Evolutionary conservation across 208 protist genomes (phyloP).

Genomic region (Trypanosoma rangeli): DNA sequence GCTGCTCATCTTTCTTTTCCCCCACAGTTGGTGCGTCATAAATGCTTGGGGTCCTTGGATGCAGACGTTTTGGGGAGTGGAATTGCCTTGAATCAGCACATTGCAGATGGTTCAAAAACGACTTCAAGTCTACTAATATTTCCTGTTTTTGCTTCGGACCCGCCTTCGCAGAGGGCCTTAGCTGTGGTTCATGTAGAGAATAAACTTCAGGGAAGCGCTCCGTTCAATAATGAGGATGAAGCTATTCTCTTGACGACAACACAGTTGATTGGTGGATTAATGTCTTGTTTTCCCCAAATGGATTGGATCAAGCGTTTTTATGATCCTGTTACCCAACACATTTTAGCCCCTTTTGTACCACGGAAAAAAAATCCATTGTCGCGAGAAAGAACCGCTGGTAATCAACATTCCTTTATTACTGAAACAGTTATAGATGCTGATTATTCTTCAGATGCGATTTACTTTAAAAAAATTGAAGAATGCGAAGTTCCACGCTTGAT

Average conservation of each 20-base stretch:
- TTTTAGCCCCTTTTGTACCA: slow-evolving; percentile 72
- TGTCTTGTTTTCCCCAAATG: slow-evolving; percentile 71
- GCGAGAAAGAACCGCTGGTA: not conserved
- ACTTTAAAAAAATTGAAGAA: slow-evolving; percentile 35
- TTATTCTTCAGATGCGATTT: slow-evolving; percentile 4
- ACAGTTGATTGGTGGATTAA: slow-evolving; percentile 68
- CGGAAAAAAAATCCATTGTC: slow-evolving; percentile 26
- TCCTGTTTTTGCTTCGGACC: slow-evolving; percentile 51
- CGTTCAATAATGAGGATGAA: slow-evolving; percentile 71
- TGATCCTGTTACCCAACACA: slow-evolving; percentile 85
- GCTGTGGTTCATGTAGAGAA: slow-evolving; percentile 78
- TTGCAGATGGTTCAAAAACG: slow-evolving; percentile 36
- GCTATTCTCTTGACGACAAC: slow-evolving; percentile 54
- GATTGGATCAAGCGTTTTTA: slow-evolving; percentile 80
- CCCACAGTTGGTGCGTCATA: slow-evolving; percentile 67
- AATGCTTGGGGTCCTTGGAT: slow-evolving; percentile 65
- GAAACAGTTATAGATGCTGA: slow-evolving; percentile 8
- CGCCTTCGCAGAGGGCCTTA: slow-evolving; percentile 27
- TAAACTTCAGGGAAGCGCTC: slow-evolving; percentile 41
- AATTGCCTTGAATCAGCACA: slow-evolving; percentile 77
- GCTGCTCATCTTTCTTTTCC: slow-evolving; percentile 67
- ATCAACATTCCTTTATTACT: slow-evolving; percentile 9
- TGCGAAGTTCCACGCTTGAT: slow-evolving; percentile 48
- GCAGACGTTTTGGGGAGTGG: slow-evolving; percentile 82
- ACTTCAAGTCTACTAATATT: slow-evolving; percentile 66